Percentiles rank a stretch among this genome's conserved stretches.
These are phyloP conservation scores for Poterioochromonas sp. DNA, from an alignment of 352 stramenopile genomes.

Conservation along the genomic window DNA sequence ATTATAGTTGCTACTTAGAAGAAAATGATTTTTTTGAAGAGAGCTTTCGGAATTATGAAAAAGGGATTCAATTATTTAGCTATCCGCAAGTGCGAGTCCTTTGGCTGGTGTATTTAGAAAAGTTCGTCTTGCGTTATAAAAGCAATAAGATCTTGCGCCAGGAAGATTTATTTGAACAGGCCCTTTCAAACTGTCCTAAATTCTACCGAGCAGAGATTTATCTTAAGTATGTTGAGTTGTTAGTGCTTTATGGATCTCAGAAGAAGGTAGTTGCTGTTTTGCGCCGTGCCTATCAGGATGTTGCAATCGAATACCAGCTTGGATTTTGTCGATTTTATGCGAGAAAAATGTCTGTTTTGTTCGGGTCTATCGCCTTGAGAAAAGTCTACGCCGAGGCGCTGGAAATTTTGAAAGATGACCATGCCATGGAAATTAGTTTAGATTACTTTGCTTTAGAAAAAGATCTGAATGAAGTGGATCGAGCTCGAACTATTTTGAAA, in stretches of 20 bases:
- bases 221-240: conserved; percentile 75
- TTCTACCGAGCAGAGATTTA: too few relatives aligned
- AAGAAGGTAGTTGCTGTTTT: conserved; percentile 92
- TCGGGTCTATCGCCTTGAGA: conserved; percentile 86
- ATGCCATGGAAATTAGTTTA: conserved; percentile 77
- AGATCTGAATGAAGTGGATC: conserved; percentile 87
- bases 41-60: conserved; percentile 59
- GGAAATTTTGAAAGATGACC: conserved; percentile 75
- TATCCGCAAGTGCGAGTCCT: conserved; percentile 91
- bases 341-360: conserved; percentile 85
- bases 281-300: conserved; percentile 74
- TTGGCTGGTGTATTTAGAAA: conserved; percentile 85
- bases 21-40: conserved; percentile 96
- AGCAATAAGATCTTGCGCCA: conserved; percentile 91
- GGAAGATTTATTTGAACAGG: conserved; percentile 90
- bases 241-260: conserved; percentile 79
- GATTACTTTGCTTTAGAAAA: conserved; percentile 92
- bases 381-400: conserved; percentile 94
- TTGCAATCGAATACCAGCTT: conserved; percentile 70
- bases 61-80: conserved; percentile 64
- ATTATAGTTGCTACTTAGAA: conserved; percentile 89
- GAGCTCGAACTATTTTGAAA: conserved; percentile 82
- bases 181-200: too few relatives aligned
- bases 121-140: conserved; percentile 88
- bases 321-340: conserved; percentile 87